Evolutionary conservation across 306 rosid species (phyloP).

Genomic region (Geum urbanum): DNA sequence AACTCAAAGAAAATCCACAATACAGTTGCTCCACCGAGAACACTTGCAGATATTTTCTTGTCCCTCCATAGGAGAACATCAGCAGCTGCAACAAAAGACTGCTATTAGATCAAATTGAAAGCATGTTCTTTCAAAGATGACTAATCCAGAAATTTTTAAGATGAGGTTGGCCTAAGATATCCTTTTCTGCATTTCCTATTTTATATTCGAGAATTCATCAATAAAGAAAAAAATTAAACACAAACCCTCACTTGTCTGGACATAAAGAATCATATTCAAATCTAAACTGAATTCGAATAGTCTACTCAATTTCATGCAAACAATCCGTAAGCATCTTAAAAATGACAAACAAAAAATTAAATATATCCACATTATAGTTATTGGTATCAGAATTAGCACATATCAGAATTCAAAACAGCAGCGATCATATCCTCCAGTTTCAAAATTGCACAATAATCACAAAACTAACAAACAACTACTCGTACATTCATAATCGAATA

Average conservation of each 20-base stretch:
- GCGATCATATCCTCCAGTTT: not conserved
- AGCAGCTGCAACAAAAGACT: slow-evolving; percentile 57
- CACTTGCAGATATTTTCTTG: slow-evolving; percentile 57
- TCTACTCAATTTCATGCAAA: too few relatives aligned
- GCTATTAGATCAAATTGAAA: slow-evolving; percentile 11
- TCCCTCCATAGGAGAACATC: slow-evolving; percentile 87
- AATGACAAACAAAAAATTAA: not conserved
- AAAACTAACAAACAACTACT: too few relatives aligned
- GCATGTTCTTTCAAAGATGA: not conserved
- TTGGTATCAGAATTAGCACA: not conserved
- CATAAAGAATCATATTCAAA: too few relatives aligned
- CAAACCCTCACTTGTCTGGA: not conserved
- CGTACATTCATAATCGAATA: not conserved
- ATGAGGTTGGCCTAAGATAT: not conserved
- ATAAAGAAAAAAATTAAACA: not conserved
- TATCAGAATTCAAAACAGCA: not conserved
- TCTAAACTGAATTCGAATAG: not conserved
- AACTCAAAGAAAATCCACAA: slow-evolving; percentile 79
- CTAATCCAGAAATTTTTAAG: not conserved
- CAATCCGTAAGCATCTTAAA: not conserved
- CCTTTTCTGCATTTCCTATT: not conserved
- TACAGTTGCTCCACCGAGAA: slow-evolving; percentile 62
- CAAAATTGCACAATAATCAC: not conserved
- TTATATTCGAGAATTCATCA: too few relatives aligned
- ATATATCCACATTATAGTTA: not conserved